These are phyloP conservation scores for Metarhizium robertsii DNA, from an alignment of 2,329 filamentous ascomycete species.

Conservation along the genomic window DNA sequence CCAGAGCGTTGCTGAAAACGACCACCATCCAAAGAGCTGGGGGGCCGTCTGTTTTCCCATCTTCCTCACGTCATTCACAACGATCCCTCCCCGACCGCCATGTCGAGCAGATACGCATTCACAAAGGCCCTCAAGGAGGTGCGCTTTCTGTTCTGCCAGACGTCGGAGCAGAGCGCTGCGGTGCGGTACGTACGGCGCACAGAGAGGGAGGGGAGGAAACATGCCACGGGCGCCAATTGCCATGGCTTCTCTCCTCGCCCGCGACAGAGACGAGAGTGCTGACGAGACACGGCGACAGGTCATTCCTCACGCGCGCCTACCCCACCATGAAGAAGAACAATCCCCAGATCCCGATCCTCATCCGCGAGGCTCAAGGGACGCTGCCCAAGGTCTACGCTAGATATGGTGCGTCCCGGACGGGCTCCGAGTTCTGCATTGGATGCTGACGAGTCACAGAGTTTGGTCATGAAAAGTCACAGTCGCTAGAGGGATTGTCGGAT, in stretches of 20 bases:
- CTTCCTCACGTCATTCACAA: neutral
- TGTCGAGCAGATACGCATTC: constrained; percentile 93
- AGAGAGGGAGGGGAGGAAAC: too few species aligned
- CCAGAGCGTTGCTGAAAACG: neutral
- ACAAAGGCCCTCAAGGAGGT: constrained; percentile 83
- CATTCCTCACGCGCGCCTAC: constrained; percentile 84
- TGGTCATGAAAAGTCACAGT: constrained; percentile 47
- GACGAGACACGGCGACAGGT: constrained; percentile 39
- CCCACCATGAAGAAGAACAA: constrained; percentile 99
- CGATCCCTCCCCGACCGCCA: constrained; percentile 32
- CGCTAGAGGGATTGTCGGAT: constrained; percentile 49
- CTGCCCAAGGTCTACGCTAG: constrained; percentile 81
- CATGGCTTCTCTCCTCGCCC: neutral
- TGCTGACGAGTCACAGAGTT: constrained; percentile 29
- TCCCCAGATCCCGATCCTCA: constrained; percentile 83
- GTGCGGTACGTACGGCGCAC: constrained; percentile 55
- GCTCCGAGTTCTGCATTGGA: neutral
- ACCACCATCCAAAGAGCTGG: neutral
- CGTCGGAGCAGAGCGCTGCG: constrained; percentile 79
- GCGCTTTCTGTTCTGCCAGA: constrained; percentile 95
- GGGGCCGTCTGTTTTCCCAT: neutral
- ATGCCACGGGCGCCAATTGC: neutral
- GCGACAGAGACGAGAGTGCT: neutral
- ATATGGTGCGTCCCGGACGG: constrained; percentile 56
- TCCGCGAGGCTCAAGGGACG: constrained; percentile 82